Base-by-base conservation (phyloP, 768 basidiomycete genomes). In the Peribolospora baueri region DNA sequence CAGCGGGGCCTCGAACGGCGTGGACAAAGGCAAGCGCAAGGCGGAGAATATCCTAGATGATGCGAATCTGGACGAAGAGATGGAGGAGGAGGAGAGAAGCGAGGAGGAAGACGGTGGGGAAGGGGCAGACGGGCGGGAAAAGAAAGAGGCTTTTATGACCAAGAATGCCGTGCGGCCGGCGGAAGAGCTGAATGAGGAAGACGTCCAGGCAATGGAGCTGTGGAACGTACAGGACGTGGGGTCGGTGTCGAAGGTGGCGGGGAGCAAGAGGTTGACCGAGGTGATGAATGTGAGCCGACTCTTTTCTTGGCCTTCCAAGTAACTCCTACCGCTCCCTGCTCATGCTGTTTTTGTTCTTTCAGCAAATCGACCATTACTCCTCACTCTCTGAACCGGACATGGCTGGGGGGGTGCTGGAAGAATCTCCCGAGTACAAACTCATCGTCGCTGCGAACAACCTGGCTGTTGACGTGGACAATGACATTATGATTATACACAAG, bases 391-490 rank as follows among this genome's bases (percentile, higher is more conserved):
- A 81, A 42, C 75, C 83, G 4, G 75, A 78, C 38, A 80, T 84
- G 58, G 75, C 79, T 45, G 83, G 86, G 72, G 73, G 79, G 2
- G 70, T 81, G 42, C 81, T 81, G 36, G 80, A 86, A 65, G 74
- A 87, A 58, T 90, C 91, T 65, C 84, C 87, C 1, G 93, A 98
- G 68, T 98, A 98, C 70, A 78, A 81, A 58, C 73, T 97, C 58
- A 97, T 97, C 62, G 93, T 98, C 4, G 80, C 87, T 61, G 86
- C 93, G 37, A 98, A 98, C 71, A 98, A 98, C 68, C 72, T 97
- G 56, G 86, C 88, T 2, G 93, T 98, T 47, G 93, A 98, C 63
- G 80, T 97, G 5, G 93, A 98, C 69, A 98, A 98, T 62, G 93
- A 98, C 68, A 85, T 95, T 54, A 73, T 98, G 42, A 74, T 98